Percentiles rank a stretch among this genome's conserved stretches.
Evolutionary conservation across 176 grass and related monocot species (phyloP).

Genomic region (Miscanthus lutarioriparius): DNA sequence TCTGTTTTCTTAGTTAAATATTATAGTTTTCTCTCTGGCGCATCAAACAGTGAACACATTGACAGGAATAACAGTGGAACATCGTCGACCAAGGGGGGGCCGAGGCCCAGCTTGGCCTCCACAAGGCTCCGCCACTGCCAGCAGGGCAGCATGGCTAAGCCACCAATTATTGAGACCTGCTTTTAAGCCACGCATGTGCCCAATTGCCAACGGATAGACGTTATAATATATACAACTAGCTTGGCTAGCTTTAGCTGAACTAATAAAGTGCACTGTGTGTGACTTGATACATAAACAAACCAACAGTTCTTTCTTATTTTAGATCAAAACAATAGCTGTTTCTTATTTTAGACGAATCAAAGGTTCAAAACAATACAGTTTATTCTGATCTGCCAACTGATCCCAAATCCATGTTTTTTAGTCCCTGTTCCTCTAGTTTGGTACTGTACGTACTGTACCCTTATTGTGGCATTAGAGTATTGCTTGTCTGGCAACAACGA

Average conservation of each 20-base stretch:
- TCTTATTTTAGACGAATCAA: not conserved
- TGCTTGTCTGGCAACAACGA: conserved; percentile 10
- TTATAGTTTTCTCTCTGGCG: no score
- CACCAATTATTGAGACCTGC: conserved; percentile 42
- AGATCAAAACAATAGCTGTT: not conserved
- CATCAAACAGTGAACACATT: no score
- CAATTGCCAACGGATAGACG: conserved; percentile 11
- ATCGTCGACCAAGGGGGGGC: no score
- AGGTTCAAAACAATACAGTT: not conserved
- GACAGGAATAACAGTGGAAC: no score
- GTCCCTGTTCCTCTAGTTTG: not conserved
- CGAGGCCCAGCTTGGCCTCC: no score
- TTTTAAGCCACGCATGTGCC: conserved; percentile 32
- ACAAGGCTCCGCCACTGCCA: no score
- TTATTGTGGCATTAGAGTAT: not conserved
- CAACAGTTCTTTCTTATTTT: not conserved
- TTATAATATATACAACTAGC: not conserved
- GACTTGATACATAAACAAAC: conserved; percentile 1
- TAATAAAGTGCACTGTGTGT: conserved; percentile 26
- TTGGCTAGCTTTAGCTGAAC: not conserved
- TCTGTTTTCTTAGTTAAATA: no score
- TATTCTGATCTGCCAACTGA: conserved; percentile 16
- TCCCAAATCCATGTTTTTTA: conserved; percentile 18
- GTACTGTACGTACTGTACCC: not conserved
- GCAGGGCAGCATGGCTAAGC: not conserved